Evolutionary conservation across 345 rosid genomes (phyloP).

Genomic region (Syzygium aromaticum): DNA sequence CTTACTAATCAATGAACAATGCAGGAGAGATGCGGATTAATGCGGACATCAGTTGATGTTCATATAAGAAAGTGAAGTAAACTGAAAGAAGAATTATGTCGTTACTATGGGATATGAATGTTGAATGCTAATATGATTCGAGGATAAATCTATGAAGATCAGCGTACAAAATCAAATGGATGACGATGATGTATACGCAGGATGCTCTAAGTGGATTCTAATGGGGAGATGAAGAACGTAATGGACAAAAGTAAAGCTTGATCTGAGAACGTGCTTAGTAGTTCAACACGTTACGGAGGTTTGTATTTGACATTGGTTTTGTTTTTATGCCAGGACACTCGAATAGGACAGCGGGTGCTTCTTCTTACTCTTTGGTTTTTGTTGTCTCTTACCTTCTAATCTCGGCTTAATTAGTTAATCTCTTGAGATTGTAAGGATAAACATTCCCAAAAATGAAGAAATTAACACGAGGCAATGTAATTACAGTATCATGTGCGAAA

Average conservation of each 20-base stretch:
- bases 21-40: not conserved
- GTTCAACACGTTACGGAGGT: not conserved
- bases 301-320: not conserved
- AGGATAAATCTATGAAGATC: not conserved
- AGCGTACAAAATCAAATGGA: not conserved
- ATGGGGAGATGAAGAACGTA: not conserved
- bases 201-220: not conserved
- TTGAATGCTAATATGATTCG: not conserved
- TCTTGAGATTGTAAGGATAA: not conserved
- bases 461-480: not conserved
- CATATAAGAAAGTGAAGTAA: not conserved
- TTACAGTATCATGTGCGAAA: not conserved
- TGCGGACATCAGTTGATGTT: not conserved
- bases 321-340: not conserved
- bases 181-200: not conserved
- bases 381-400: not conserved
- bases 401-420: not conserved
- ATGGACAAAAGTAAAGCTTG: not conserved
- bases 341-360: not conserved
- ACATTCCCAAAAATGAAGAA: not conserved
- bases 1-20: not conserved
- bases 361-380: not conserved
- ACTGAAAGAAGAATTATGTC: not conserved
- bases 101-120: not conserved
- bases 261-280: not conserved